Conservation (phyloP, 331 rosid species). For the Spiraea crenata region DNA sequence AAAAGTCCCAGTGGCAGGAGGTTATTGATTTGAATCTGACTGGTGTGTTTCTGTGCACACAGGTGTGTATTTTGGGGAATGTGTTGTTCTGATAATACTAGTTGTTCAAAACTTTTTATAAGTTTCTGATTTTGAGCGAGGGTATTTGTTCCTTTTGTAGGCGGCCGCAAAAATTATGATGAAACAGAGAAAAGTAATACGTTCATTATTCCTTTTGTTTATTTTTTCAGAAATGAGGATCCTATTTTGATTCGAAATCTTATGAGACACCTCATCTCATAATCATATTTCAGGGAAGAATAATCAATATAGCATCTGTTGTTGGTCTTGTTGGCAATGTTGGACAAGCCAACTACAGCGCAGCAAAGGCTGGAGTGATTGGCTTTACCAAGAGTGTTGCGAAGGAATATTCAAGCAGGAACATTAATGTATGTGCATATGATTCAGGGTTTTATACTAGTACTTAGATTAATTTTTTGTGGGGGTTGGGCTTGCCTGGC, state of each 20-base stretch:
- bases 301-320: constrained; percentile 40
- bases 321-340: constrained; percentile 43
- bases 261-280: background rate
- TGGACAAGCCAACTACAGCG: constrained; percentile 49
- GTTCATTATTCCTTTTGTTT: background rate
- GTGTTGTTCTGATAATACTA: background rate
- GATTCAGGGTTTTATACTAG: background rate
- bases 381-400: constrained; percentile 40
- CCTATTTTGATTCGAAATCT: background rate
- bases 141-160: constrained; percentile 7
- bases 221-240: background rate
- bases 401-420: constrained; percentile 37
- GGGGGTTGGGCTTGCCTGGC: no score
- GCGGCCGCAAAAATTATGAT: constrained; percentile 45
- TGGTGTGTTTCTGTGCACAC: constrained; percentile 42
- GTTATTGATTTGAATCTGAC: constrained; percentile 43
- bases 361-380: constrained; percentile 39
- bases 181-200: constrained; percentile 35
- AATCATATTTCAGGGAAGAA: constrained; percentile 34
- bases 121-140: constrained; percentile 8
- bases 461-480: no score
- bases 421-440: constrained; percentile 27
- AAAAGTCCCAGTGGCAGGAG: constrained; percentile 43
- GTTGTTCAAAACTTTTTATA: background rate
- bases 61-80: constrained; percentile 23